A percentile compares a stretch with the other conserved stretches of the same genome.
These are phyloP conservation scores for Globisporangium rhizosaccharum DNA, from an alignment of 352 stramenopile genomes.

Conservation along the genomic window DNA sequence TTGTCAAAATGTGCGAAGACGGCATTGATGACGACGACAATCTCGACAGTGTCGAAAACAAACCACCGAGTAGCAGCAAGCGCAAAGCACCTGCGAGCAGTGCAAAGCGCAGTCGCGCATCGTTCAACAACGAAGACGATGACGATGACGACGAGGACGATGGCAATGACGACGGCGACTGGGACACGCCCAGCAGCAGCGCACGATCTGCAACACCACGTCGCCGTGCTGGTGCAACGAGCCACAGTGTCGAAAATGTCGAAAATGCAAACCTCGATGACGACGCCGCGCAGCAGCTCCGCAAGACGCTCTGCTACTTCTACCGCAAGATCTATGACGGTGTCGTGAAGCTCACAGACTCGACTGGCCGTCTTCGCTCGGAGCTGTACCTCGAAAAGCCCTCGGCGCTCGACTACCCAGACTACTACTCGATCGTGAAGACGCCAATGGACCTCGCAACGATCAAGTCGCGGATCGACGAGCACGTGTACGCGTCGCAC, in stretches of 20 bases:
- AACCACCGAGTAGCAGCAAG: slow-evolving; percentile 12
- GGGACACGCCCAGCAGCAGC: no score
- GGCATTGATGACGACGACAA: slow-evolving; percentile 48
- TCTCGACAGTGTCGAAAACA: slow-evolving; percentile 1
- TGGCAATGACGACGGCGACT: no score
- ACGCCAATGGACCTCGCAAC: slow-evolving; percentile 83
- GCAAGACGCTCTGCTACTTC: slow-evolving; percentile 75
- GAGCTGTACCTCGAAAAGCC: slow-evolving; percentile 80
- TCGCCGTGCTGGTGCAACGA: background rate
- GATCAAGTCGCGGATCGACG: slow-evolving; percentile 81
- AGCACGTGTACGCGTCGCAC: slow-evolving; percentile 58
- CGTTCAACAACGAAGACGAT: background rate
- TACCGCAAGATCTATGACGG: slow-evolving; percentile 82
- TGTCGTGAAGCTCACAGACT: slow-evolving; percentile 75
- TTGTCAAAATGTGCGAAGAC: slow-evolving; percentile 87
- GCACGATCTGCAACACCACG: no score
- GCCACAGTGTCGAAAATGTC: slow-evolving; percentile 8
- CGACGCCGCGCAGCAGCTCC: slow-evolving; percentile 52
- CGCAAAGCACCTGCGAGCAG: slow-evolving; percentile 15
- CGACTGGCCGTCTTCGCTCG: slow-evolving; percentile 54
- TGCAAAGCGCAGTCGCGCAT: slow-evolving; percentile 29
- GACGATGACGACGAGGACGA: background rate
- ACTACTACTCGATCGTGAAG: slow-evolving; percentile 89
- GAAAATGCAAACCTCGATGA: slow-evolving; percentile 4
- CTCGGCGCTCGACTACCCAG: slow-evolving; percentile 74